Evolutionary conservation across 805 yeast species (phyloP).

Genomic region (Metschnikowia corniflorae): DNA sequence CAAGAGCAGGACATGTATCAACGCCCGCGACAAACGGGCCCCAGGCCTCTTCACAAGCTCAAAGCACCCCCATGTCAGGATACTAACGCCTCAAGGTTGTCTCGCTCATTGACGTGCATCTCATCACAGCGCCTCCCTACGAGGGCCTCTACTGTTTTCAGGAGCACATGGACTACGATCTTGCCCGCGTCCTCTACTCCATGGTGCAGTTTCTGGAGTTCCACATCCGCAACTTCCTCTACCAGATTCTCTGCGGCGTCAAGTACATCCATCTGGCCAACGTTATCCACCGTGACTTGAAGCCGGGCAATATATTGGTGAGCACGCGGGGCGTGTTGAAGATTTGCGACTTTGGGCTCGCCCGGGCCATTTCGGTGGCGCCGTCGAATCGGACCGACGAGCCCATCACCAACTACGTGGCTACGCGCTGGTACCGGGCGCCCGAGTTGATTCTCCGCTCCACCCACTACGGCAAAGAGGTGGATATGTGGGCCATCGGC

Average conservation of each 20-base stretch:
- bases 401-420: constrained; percentile 79
- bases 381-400: constrained; percentile 25
- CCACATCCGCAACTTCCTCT: constrained; percentile 71
- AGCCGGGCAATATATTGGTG: constrained; percentile 85
- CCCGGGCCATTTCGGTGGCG: constrained; percentile 61
- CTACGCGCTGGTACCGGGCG: constrained; percentile 94
- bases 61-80: too few relatives aligned
- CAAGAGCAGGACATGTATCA: too few relatives aligned
- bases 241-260: constrained; percentile 82
- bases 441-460: constrained; percentile 78
- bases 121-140: constrained; percentile 60
- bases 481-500: constrained; percentile 94
- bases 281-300: constrained; percentile 87
- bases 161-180: constrained; percentile 78
- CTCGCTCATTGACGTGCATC: constrained; percentile 67
- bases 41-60: too few relatives aligned
- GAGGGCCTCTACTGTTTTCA: constrained; percentile 89
- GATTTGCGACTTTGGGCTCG: constrained; percentile 92
- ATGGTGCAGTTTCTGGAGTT: constrained; percentile 76
- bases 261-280: constrained; percentile 90
- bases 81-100: constrained; percentile 48
- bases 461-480: constrained; percentile 55
- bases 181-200: constrained; percentile 76
- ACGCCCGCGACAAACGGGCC: too few relatives aligned
- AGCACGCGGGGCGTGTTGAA: constrained; percentile 71